These are phyloP conservation scores for Zalaria obscura DNA, from an alignment of 2,329 filamentous ascomycete species.

Conservation along the genomic window DNA sequence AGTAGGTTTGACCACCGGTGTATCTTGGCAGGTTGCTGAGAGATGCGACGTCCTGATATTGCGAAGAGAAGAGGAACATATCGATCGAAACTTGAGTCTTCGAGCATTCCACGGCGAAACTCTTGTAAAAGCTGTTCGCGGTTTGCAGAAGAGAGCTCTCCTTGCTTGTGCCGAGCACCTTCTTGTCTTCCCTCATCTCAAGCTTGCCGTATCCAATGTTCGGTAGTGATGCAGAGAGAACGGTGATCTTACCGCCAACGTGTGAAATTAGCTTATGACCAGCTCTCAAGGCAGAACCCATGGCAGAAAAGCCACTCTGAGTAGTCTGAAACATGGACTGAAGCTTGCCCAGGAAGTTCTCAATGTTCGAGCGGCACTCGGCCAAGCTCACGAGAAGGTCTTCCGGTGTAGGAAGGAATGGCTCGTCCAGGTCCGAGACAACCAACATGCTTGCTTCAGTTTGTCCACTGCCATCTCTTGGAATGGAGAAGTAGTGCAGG, in stretches of 20 bases:
- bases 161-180: constrained; percentile 83
- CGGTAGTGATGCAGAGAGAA: constrained; percentile 78
- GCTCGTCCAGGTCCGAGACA: constrained; percentile 88
- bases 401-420: constrained; percentile 85
- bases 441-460: constrained; percentile 84
- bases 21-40: constrained; percentile 91
- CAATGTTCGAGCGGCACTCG: constrained; percentile 81
- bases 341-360: constrained; percentile 78
- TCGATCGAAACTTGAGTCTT: constrained; percentile 98
- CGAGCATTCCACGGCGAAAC: constrained; percentile 94
- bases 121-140: constrained; percentile 95
- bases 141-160: constrained; percentile 81
- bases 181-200: constrained; percentile 92
- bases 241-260: constrained; percentile 86
- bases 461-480: constrained; percentile 72
- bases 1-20: constrained; percentile 94
- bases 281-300: constrained; percentile 84
- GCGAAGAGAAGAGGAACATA: constrained; percentile 93
- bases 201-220: constrained; percentile 83
- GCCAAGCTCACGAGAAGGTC: constrained; percentile 81
- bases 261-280: constrained; percentile 93
- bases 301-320: constrained; percentile 76
- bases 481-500: constrained; percentile 90
- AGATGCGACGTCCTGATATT: constrained; percentile 95
- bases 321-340: constrained; percentile 96